Conservation (phyloP, 257 asterid species). For the Solanum piurae region DNA sequence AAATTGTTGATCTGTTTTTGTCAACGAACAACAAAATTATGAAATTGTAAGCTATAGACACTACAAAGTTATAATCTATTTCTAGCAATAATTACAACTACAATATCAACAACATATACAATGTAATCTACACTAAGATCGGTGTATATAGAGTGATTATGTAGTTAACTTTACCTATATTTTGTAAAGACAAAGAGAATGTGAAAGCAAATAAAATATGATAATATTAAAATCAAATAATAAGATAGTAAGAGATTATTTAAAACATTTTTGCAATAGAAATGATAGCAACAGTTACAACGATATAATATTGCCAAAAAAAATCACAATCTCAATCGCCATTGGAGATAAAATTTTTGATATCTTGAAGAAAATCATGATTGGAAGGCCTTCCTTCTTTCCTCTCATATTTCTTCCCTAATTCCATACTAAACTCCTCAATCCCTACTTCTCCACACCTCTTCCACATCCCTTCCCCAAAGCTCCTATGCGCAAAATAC, state of each 20-base stretch:
- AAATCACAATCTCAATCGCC: background rate
- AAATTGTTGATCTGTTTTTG: too few species aligned
- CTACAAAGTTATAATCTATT: background rate
- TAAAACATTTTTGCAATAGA: background rate
- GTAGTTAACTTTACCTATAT: too few species aligned
- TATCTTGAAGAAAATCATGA: constrained; percentile 21
- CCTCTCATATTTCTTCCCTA: constrained; percentile 40
- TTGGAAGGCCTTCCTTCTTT: constrained; percentile 32
- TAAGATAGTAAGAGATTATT: background rate
- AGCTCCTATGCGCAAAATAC: constrained; percentile 51
- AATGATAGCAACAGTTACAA: background rate
- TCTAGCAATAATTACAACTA: background rate
- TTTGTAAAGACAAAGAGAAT: too few species aligned
- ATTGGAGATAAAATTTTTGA: constrained; percentile 35
- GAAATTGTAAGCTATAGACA: too few species aligned
- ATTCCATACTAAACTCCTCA: constrained; percentile 33
- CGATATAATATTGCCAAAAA: background rate
- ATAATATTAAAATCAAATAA: background rate
- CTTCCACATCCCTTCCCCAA: constrained; percentile 61
- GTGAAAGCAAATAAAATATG: background rate
- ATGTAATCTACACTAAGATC: too few species aligned
- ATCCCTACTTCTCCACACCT: constrained; percentile 44
- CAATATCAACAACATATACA: too few species aligned
- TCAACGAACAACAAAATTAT: too few species aligned
- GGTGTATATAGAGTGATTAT: too few species aligned